phyloP scores from a whole-genome alignment of 1,284 basidiomycete species.

The Tilletia indica region DNA sequence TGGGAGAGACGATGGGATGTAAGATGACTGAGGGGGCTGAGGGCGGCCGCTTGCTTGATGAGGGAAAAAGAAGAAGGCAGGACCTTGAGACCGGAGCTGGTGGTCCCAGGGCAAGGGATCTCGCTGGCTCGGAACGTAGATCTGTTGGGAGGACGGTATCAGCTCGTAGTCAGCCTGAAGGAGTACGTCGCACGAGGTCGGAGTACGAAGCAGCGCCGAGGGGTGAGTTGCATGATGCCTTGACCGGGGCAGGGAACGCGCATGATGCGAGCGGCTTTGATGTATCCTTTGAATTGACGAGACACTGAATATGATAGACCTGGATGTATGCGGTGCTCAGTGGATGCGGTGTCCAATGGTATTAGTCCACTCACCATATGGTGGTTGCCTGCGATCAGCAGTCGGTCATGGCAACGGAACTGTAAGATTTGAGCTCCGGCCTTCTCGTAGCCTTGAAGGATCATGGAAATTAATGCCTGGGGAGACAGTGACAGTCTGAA shows the following conservation, averaged over 20 bases:
- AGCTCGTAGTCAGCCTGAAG: no score
- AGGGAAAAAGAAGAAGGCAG: no score
- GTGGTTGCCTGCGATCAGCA: conserved; percentile 54
- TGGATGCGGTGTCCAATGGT: neutral
- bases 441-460: conserved; percentile 85
- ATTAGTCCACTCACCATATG: conserved; percentile 31
- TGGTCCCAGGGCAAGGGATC: no score
- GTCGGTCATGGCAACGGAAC: conserved; percentile 89
- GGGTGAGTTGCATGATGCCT: conserved; percentile 91
- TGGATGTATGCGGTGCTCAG: neutral
- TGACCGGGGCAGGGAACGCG: conserved; percentile 95
- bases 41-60: no score
- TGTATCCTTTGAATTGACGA: conserved; percentile 90
- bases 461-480: conserved; percentile 56
- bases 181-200: no score
- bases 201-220: conserved; percentile 66
- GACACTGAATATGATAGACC: conserved; percentile 65
- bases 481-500: neutral
- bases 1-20: no score
- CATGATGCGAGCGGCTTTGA: conserved; percentile 76
- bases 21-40: no score
- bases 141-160: no score
- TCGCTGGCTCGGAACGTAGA: no score
- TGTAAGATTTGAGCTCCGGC: conserved; percentile 58
- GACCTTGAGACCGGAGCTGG: no score